phyloP scores from a whole-genome alignment of 116 monocot species.

The Zostera marina region DNA sequence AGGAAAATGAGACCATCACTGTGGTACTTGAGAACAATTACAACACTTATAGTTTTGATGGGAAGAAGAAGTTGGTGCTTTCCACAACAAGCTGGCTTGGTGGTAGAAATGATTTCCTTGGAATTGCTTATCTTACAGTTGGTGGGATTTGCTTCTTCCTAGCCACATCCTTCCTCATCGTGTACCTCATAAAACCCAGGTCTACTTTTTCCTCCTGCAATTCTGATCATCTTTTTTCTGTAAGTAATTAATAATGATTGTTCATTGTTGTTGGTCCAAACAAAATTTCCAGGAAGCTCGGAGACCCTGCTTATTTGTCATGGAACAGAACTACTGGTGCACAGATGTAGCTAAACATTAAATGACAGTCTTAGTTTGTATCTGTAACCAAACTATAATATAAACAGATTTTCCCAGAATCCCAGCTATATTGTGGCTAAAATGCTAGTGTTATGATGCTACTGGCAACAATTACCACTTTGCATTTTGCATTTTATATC shows the following conservation, averaged over 20 bases:
- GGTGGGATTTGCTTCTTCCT: conserved; percentile 68
- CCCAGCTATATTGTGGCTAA: too few relatives aligned
- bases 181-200: conserved; percentile 70
- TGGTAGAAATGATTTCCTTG: conserved; percentile 85
- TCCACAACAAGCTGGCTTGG: conserved; percentile 79
- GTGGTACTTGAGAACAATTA: conserved; percentile 61
- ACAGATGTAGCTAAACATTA: conserved; percentile 10
- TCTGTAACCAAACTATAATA: too few relatives aligned
- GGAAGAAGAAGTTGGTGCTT: conserved; percentile 78
- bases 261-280: background rate
- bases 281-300: conserved; percentile 42
- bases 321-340: conserved; percentile 44
- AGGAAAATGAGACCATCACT: conserved; percentile 36
- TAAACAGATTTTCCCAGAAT: too few relatives aligned
- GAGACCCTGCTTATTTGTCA: conserved; percentile 55
- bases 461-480: too few relatives aligned
- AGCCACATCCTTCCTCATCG: conserved; percentile 39
- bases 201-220: conserved; percentile 3
- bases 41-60: conserved; percentile 68
- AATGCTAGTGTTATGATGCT: too few relatives aligned
- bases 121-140: conserved; percentile 63
- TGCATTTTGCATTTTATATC: too few relatives aligned
- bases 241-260: background rate
- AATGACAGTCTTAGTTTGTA: too few relatives aligned
- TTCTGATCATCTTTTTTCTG: background rate